Percentiles rank a stretch among this genome's conserved stretches.
Evolutionary conservation across 2,329 filamentous ascomycete species (phyloP).

Genomic region (Aspergillus ustus): DNA sequence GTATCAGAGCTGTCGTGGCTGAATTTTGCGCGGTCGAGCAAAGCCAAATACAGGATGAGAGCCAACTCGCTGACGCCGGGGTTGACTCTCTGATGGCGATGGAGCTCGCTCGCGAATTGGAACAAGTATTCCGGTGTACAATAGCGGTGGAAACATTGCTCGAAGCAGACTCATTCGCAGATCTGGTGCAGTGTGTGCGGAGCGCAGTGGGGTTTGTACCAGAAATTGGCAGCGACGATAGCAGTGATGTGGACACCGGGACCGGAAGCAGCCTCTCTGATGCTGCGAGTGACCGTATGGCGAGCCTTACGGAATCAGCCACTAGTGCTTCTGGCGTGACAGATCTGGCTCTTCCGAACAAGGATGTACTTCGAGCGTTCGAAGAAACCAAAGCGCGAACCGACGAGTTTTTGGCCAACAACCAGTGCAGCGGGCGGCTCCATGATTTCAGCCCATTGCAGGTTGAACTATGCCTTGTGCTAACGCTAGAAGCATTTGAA

Average conservation of each 20-base stretch:
- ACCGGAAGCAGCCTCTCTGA: neutral
- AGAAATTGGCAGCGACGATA: neutral
- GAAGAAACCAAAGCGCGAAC: constrained; percentile 28
- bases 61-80: constrained; percentile 39
- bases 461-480: constrained; percentile 29
- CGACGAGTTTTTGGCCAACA: constrained; percentile 34
- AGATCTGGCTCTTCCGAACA: constrained; percentile 11
- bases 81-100: constrained; percentile 58
- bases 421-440: constrained; percentile 30
- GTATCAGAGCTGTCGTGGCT: constrained; percentile 22
- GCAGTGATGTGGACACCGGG: neutral
- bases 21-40: constrained; percentile 24
- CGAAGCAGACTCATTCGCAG: constrained; percentile 35
- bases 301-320: constrained; percentile 4
- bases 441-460: constrained; percentile 32
- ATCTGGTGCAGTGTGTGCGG: constrained; percentile 35
- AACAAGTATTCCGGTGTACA: constrained; percentile 42
- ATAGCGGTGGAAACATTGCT: constrained; percentile 34
- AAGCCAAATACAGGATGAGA: constrained; percentile 18
- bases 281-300: neutral
- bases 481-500: constrained; percentile 42
- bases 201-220: constrained; percentile 4
- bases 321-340: constrained; percentile 14
- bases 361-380: constrained; percentile 33
- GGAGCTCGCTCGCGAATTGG: constrained; percentile 52